These are phyloP conservation scores for Populus tremula DNA, from an alignment of 345 rosid genomes.

Conservation along the genomic window DNA sequence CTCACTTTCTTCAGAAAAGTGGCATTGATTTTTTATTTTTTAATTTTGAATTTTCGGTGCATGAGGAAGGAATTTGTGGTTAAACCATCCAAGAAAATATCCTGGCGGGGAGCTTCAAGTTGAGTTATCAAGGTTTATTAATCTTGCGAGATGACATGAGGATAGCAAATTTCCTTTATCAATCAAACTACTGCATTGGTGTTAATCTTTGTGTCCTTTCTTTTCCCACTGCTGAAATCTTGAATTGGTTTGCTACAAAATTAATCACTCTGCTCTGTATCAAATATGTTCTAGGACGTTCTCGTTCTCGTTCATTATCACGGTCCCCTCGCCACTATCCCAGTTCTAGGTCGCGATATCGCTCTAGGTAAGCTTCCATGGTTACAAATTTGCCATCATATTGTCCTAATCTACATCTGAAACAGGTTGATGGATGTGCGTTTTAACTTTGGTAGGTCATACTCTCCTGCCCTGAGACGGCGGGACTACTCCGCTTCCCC, in stretches of 20 bases:
- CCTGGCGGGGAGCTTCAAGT: background rate
- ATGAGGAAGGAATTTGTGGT: background rate
- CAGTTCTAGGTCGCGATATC: constrained; percentile 69
- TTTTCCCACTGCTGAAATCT: background rate
- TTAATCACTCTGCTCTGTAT: constrained; percentile 3
- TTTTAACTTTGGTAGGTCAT: constrained; percentile 50
- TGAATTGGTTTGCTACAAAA: background rate
- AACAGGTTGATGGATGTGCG: background rate
- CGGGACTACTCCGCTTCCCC: constrained; percentile 72
- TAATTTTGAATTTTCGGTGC: background rate
- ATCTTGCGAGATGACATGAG: background rate
- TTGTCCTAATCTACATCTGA: background rate
- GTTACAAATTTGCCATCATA: background rate
- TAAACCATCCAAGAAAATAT: background rate
- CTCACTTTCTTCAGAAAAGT: background rate
- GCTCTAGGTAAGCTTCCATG: constrained; percentile 61
- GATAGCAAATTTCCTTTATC: background rate
- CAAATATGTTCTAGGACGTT: constrained; percentile 51
- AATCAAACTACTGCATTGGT: background rate
- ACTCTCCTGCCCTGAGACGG: constrained; percentile 70
- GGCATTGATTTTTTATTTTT: background rate
- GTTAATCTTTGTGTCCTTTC: background rate
- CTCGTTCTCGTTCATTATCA: constrained; percentile 75
- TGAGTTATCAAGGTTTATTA: background rate
- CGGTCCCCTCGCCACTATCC: constrained; percentile 69